Conservation (phyloP, 208 protist genomes). For the Acanthamoeba triangularis region DNA sequence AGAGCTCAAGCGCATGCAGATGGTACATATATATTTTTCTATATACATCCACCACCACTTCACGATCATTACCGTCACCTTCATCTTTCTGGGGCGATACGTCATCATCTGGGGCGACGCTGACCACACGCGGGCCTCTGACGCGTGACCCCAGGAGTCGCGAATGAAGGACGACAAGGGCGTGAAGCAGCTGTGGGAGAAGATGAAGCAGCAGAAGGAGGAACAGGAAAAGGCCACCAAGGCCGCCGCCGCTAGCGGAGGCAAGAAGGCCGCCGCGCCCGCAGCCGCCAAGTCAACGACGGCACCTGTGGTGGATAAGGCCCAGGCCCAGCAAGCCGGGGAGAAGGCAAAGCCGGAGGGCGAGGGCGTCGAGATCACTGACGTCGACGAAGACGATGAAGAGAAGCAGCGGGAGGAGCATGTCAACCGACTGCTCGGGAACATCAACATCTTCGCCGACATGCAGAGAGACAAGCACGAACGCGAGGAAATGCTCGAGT, state of each 20-base stretch:
- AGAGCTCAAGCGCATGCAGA: constrained; percentile 60
- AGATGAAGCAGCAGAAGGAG: constrained; percentile 69
- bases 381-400: background rate
- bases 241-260: background rate
- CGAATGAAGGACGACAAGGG: constrained; percentile 33
- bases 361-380: too few relatives aligned
- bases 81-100: too few relatives aligned
- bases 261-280: background rate
- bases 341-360: background rate
- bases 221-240: background rate
- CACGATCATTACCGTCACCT: too few relatives aligned
- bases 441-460: constrained; percentile 66
- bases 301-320: background rate
- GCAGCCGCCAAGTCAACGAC: background rate
- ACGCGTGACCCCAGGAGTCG: background rate
- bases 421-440: constrained; percentile 15
- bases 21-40: constrained; percentile 19
- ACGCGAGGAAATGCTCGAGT: background rate
- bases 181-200: constrained; percentile 69
- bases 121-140: too few relatives aligned
- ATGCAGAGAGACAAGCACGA: constrained; percentile 64
- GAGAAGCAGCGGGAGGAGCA: constrained; percentile 4
- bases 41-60: too few relatives aligned
- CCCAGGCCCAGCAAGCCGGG: background rate
- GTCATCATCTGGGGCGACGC: too few relatives aligned